A percentile compares a stretch with the other conserved stretches of the same genome.
These are phyloP conservation scores for Byssothecium circinans DNA, from an alignment of 2,329 filamentous ascomycete species.

Conservation along the genomic window DNA sequence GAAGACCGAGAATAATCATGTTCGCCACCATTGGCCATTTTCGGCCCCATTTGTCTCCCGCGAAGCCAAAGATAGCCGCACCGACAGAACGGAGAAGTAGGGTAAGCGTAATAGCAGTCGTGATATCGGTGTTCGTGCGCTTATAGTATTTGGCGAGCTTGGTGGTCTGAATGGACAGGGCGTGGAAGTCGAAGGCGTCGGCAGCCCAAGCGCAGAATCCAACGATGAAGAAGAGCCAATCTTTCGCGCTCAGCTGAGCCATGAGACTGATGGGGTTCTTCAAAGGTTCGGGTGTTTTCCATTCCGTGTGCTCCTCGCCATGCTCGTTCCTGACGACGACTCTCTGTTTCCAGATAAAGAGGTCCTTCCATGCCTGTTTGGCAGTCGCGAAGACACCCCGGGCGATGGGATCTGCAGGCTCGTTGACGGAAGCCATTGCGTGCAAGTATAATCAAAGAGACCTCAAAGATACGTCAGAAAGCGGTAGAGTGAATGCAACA, in stretches of 20 bases:
- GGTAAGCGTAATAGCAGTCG: conserved; percentile 74
- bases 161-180: conserved; percentile 74
- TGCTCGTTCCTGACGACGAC: conserved; percentile 66
- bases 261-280: conserved; percentile 72
- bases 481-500: conserved; percentile 4
- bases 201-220: conserved; percentile 77
- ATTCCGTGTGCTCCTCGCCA: conserved; percentile 68
- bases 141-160: conserved; percentile 66
- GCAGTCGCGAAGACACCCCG: conserved; percentile 66
- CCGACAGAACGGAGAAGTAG: conserved; percentile 74
- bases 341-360: conserved; percentile 75
- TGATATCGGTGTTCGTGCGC: conserved; percentile 67
- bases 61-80: conserved; percentile 73
- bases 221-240: conserved; percentile 76
- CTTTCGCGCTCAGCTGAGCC: conserved; percentile 61
- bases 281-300: conserved; percentile 67
- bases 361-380: conserved; percentile 64
- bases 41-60: conserved; percentile 76
- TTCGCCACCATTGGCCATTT: conserved; percentile 85
- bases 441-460: not conserved
- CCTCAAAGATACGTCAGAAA: conserved; percentile 4
- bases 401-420: conserved; percentile 67
- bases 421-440: conserved; percentile 39
- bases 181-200: conserved; percentile 83
- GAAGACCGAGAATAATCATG: conserved; percentile 69